Percentiles rank a stretch among this genome's conserved stretches.
phyloP scores from a whole-genome alignment of 1,284 basidiomycete genomes.

The Apiotrichum veenhuisii region DNA sequence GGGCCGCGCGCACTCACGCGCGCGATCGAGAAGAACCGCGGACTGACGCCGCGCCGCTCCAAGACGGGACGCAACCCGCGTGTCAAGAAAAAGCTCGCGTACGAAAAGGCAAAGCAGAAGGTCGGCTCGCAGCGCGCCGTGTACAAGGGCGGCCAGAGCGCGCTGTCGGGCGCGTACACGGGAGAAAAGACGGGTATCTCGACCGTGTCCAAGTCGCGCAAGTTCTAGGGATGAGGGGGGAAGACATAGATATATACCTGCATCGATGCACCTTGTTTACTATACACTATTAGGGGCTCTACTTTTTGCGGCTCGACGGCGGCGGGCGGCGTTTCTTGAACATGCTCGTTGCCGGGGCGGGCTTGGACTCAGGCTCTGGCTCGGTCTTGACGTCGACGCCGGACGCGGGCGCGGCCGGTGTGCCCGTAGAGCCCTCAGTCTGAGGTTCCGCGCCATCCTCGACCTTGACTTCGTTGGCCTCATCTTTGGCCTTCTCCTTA shows the following conservation, averaged over 20 bases:
- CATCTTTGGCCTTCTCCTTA: slow-evolving; percentile 4
- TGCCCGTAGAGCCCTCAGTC: slow-evolving; percentile 3
- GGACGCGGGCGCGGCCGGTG: background rate
- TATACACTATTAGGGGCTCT: slow-evolving; percentile 7
- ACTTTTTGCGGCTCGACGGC: slow-evolving; percentile 40
- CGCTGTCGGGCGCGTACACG: slow-evolving; percentile 51
- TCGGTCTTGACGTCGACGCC: slow-evolving; percentile 5
- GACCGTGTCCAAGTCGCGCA: slow-evolving; percentile 78
- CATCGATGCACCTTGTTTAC: background rate
- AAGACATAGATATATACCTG: background rate
- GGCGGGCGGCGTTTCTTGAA: slow-evolving; percentile 51
- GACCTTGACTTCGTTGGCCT: background rate
- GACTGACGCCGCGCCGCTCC: slow-evolving; percentile 78
- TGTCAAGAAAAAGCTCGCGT: slow-evolving; percentile 89
- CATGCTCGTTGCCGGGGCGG: slow-evolving; percentile 25
- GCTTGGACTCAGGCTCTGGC: background rate
- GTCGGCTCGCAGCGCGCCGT: slow-evolving; percentile 80
- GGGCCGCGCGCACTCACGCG: slow-evolving; percentile 78
- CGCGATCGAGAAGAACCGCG: slow-evolving; percentile 86
- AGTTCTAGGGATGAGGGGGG: slow-evolving; percentile 48
- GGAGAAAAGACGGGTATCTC: slow-evolving; percentile 71
- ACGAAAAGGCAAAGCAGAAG: slow-evolving; percentile 90
- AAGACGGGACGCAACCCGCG: slow-evolving; percentile 87
- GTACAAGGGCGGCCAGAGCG: slow-evolving; percentile 74
- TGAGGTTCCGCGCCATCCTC: slow-evolving; percentile 14